Conservation (phyloP, 2,329 filamentous ascomycete genomes). For the Cladobotryum protrusum region DNA sequence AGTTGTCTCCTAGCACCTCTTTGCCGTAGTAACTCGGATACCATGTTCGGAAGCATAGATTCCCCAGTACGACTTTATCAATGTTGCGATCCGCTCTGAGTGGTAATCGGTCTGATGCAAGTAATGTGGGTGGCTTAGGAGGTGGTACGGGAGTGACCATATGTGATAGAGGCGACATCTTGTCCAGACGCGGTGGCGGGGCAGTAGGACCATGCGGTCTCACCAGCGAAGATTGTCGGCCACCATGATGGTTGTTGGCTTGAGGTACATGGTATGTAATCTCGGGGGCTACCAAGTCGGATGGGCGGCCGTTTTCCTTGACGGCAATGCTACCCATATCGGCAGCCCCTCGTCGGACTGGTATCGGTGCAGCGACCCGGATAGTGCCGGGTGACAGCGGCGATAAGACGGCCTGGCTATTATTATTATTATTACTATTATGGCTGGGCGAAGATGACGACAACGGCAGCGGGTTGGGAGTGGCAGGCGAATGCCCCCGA, state of each 20-base stretch:
- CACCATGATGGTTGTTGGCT: constrained; percentile 19
- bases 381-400: constrained; percentile 7
- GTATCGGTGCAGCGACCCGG: neutral
- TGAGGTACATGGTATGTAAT: constrained; percentile 36
- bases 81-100: constrained; percentile 65
- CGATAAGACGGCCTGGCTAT: neutral
- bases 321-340: constrained; percentile 20
- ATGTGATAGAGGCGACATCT: constrained; percentile 18
- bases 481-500: constrained; percentile 1
- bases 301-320: constrained; percentile 24
- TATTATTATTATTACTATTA: neutral
- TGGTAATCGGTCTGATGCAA: constrained; percentile 27
- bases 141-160: constrained; percentile 28
- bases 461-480: neutral
- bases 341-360: constrained; percentile 3
- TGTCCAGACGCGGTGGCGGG: constrained; percentile 25
- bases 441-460: neutral
- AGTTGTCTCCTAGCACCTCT: constrained; percentile 54
- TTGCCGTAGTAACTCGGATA: constrained; percentile 86
- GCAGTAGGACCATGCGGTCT: constrained; percentile 29
- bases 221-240: constrained; percentile 25
- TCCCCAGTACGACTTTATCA: constrained; percentile 77
- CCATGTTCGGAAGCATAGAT: constrained; percentile 81
- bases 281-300: constrained; percentile 34
- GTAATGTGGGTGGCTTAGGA: constrained; percentile 27